A percentile compares a stretch with the other conserved stretches of the same genome.
Evolutionary conservation across 805 yeast species (phyloP).

Genomic region (Scheffersomyces amazonensis): DNA sequence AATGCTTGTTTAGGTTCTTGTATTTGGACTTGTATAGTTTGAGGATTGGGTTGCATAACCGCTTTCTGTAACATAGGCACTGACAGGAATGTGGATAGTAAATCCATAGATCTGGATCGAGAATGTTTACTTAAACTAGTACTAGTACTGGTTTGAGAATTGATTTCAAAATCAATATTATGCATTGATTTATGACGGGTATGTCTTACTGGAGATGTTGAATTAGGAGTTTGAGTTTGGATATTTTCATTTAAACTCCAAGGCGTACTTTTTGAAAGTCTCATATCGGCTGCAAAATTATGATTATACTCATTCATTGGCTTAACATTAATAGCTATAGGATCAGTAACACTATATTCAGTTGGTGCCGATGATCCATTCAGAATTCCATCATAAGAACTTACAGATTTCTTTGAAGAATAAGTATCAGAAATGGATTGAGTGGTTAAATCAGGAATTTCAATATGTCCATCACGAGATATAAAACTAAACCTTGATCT

Average conservation of each 20-base stretch:
- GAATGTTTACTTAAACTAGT: constrained; percentile 3
- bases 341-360: constrained; percentile 1
- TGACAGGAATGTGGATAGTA: not conserved
- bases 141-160: constrained; percentile 1
- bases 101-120: constrained; percentile 12
- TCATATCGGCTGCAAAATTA: constrained; percentile 17
- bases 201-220: constrained; percentile 25
- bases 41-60: not conserved
- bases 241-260: not conserved
- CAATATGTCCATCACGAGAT: constrained; percentile 31
- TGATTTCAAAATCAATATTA: constrained; percentile 21
- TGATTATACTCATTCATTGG: not conserved
- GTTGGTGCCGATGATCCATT: not conserved
- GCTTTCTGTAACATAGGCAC: constrained; percentile 1
- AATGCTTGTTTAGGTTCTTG: not conserved
- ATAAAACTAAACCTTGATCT: constrained; percentile 13
- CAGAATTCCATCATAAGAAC: constrained; percentile 14
- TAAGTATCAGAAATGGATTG: constrained; percentile 9
- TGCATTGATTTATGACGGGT: constrained; percentile 39
- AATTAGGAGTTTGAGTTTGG: not conserved
- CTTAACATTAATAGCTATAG: constrained; percentile 1
- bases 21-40: not conserved
- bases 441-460: constrained; percentile 38
- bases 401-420: constrained; percentile 8
- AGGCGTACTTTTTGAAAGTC: constrained; percentile 7